Evolutionary conservation across 2,329 filamentous ascomycete species (phyloP).

Genomic region (Cladosporium velox): DNA sequence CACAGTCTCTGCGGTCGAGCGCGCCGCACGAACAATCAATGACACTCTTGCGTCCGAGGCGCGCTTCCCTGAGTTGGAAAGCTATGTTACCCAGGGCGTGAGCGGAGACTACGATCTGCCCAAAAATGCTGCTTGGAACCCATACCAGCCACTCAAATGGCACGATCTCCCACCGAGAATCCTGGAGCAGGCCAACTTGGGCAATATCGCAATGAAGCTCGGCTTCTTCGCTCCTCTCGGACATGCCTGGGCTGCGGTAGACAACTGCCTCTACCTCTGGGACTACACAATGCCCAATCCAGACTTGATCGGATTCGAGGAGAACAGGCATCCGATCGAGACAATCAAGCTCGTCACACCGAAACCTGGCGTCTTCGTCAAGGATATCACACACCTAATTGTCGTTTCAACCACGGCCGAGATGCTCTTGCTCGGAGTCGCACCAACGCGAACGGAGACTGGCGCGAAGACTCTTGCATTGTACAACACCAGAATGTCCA

Average conservation of each 20-base stretch:
- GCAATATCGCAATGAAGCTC: slow-evolving; percentile 88
- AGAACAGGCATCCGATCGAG: slow-evolving; percentile 83
- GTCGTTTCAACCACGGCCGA: slow-evolving; percentile 85
- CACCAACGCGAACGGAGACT: slow-evolving; percentile 62
- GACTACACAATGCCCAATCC: slow-evolving; percentile 94
- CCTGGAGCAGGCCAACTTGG: slow-evolving; percentile 87
- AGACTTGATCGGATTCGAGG: slow-evolving; percentile 88
- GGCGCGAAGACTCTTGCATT: slow-evolving; percentile 74
- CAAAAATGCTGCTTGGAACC: slow-evolving; percentile 69
- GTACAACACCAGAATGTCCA: slow-evolving; percentile 85
- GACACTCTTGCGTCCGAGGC: slow-evolving; percentile 73
- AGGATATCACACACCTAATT: slow-evolving; percentile 81
- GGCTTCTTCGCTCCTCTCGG: slow-evolving; percentile 92
- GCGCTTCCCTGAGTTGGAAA: slow-evolving; percentile 84
- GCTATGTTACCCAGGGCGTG: slow-evolving; percentile 78
- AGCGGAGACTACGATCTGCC: slow-evolving; percentile 90
- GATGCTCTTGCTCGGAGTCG: slow-evolving; percentile 82
- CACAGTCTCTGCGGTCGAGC: slow-evolving; percentile 66
- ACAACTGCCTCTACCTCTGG: slow-evolving; percentile 96
- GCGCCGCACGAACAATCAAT: slow-evolving; percentile 83
- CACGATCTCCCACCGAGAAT: slow-evolving; percentile 90
- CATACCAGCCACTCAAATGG: slow-evolving; percentile 83
- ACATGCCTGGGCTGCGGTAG: slow-evolving; percentile 93
- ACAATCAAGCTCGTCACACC: slow-evolving; percentile 86
- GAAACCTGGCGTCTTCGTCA: slow-evolving; percentile 82